Percentiles rank a stretch among this genome's conserved stretches.
Evolutionary conservation across 352 stramenopile species (phyloP).

Genomic region (Phytophthora sp.): DNA sequence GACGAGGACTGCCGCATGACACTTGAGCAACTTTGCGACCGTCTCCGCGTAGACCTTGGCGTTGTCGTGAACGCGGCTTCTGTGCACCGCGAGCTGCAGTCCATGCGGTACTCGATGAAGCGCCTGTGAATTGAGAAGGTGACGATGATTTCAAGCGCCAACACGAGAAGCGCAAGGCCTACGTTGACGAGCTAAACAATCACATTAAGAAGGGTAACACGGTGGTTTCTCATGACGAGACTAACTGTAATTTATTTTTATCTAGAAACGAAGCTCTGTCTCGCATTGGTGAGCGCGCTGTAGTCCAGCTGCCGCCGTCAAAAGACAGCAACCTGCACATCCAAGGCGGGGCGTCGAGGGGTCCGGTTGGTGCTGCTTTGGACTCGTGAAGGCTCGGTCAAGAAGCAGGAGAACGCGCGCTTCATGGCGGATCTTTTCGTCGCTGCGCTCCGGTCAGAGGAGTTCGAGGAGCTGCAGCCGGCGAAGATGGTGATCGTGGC

Average conservation of each 20-base stretch:
- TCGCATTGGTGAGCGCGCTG: not conserved
- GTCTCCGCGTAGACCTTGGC: no score
- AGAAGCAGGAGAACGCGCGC: not conserved
- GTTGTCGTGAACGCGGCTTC: no score
- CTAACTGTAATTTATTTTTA: not conserved
- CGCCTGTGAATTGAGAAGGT: no score
- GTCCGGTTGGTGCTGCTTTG: not conserved
- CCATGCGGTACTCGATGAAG: no score
- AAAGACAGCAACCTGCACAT: not conserved
- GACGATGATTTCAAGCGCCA: no score
- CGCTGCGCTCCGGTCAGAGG: not conserved
- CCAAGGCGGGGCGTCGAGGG: not conserved
- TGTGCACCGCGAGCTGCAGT: no score
- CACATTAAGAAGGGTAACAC: not conserved
- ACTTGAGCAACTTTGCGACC: no score
- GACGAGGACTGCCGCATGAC: no score
- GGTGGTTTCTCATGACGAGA: not conserved
- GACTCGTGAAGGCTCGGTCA: not conserved
- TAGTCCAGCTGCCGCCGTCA: not conserved
- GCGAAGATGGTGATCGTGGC: not conserved
- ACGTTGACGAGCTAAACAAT: not conserved
- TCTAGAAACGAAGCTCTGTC: not conserved
- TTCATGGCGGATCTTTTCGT: not conserved
- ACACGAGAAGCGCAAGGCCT: not conserved
- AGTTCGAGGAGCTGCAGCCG: not conserved